Evolutionary conservation across 1,284 basidiomycete species (phyloP).

Genomic region (Cryptococcus sp.): DNA sequence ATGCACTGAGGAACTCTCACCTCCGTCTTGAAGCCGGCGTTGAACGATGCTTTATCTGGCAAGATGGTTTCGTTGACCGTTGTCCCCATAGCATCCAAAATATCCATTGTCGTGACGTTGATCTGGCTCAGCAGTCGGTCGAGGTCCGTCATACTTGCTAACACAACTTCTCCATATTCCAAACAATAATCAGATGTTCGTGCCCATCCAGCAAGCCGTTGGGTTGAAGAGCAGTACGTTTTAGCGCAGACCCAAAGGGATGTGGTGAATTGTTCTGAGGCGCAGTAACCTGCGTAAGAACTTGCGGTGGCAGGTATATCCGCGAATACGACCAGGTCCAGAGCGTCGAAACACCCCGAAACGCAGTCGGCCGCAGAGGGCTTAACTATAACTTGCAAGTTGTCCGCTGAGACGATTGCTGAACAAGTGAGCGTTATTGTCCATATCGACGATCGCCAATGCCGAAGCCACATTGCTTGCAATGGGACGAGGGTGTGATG

Average conservation of each 20-base stretch:
- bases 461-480: too few species aligned
- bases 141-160: neutral
- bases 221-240: neutral
- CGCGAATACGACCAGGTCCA: neutral
- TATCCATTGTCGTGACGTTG: slow-evolving; percentile 4
- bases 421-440: too few species aligned
- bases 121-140: neutral
- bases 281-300: neutral
- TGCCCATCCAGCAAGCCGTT: neutral
- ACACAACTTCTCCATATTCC: neutral
- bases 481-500: too few species aligned
- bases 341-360: neutral
- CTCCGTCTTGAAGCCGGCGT: slow-evolving; percentile 13
- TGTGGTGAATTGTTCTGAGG: neutral
- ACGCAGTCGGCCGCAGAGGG: neutral
- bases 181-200: neutral
- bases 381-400: neutral
- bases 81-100: neutral
- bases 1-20: slow-evolving; percentile 4
- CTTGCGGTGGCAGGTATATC: neutral
- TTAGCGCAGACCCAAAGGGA: neutral
- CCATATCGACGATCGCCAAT: too few species aligned
- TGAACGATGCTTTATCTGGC: slow-evolving; percentile 5
- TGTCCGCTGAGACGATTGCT: too few species aligned
- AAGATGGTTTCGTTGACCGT: slow-evolving; percentile 17